Base-by-base conservation (phyloP, 768 basidiomycete species). In the Calocybe indica region DNA sequence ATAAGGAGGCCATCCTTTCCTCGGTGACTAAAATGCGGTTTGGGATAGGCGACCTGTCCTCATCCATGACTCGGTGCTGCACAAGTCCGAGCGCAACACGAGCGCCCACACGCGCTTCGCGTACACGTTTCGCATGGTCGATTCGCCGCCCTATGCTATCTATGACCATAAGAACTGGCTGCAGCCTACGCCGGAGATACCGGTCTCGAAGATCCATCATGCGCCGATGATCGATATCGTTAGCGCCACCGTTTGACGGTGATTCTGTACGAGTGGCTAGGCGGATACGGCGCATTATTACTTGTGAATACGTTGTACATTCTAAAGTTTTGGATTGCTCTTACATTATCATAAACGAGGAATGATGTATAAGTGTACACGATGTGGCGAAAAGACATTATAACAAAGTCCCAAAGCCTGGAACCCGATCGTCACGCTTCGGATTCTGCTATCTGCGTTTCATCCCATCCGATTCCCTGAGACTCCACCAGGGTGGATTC, bases 91-190 rank as follows among this genome's bases (percentile, higher is more conserved):
- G 60, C 79, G 80, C 46, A 99, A 99, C 63, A 76, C 75, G 1
- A 91, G 88, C 46, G 70, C 78, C 14, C 74, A 83, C 51, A 91
- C 91, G 1, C 78, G 96, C 47, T 90, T 83, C 54, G 94, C 94
- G 29, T 99, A 98, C 62, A 98, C 96, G 0, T 97, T 96, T 64
- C 94, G 92, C 55, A 91, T 92, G 89, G 84, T 92, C 41, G 90
- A 95, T 58, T 84, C 77, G 13, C 75, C 76, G 36, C 84, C 80
- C 15, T 66, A 75, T 56, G 87, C 82, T 6, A 65, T 60, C 35
- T 96, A 94, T 49, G 95, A 97, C 52, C 76, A 81, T 57, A 90
- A 89, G 78, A 97, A 96, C 60, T 96, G 94, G 94, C 69, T 97
- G 49, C 94, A 98, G 61, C 92, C 94, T 1, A 92, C 92, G 3